A percentile compares a stretch with the other conserved stretches of the same genome.
Evolutionary conservation across 108 stramenopile genomes (phyloP).

Genomic region (Parietichytrium sp.): DNA sequence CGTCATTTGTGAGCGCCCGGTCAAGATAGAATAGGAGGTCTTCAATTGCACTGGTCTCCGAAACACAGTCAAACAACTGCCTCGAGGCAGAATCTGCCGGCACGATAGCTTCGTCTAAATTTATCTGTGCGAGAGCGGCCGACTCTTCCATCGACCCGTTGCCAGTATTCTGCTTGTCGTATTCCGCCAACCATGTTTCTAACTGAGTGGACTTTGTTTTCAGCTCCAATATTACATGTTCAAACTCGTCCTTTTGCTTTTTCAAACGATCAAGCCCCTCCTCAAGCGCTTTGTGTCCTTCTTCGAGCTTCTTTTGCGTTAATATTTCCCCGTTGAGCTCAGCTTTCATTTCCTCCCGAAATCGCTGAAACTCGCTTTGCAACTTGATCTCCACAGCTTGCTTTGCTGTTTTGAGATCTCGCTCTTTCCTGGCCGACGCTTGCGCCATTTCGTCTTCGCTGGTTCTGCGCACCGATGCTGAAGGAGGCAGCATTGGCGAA

Average conservation of each 20-base stretch:
- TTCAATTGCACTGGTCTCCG: slow-evolving; percentile 57
- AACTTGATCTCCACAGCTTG: slow-evolving; percentile 38
- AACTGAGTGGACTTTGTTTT: slow-evolving; percentile 23
- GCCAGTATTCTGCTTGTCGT: slow-evolving; percentile 5
- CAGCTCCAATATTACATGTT: neutral
- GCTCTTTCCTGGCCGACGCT: too few species aligned
- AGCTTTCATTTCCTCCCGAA: slow-evolving; percentile 11
- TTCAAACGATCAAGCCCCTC: neutral
- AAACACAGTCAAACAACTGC: slow-evolving; percentile 52
- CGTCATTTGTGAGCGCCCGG: slow-evolving; percentile 38
- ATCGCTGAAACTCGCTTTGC: neutral
- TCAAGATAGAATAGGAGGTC: slow-evolving; percentile 60
- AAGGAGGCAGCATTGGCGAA: neutral
- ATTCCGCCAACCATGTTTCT: slow-evolving; percentile 32
- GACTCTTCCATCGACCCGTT: neutral
- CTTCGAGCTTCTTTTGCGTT: slow-evolving; percentile 30
- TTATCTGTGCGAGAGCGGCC: slow-evolving; percentile 41
- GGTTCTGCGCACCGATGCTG: neutral
- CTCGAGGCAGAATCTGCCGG: slow-evolving; percentile 42
- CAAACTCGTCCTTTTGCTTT: slow-evolving; percentile 37
- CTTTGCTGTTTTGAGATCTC: neutral
- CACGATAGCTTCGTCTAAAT: slow-evolving; percentile 47
- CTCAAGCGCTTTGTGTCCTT: neutral
- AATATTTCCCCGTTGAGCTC: slow-evolving; percentile 33
- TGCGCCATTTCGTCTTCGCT: neutral